Base-by-base conservation (phyloP, 108 stramenopile genomes). In the Skeletonema menzelii region DNA sequence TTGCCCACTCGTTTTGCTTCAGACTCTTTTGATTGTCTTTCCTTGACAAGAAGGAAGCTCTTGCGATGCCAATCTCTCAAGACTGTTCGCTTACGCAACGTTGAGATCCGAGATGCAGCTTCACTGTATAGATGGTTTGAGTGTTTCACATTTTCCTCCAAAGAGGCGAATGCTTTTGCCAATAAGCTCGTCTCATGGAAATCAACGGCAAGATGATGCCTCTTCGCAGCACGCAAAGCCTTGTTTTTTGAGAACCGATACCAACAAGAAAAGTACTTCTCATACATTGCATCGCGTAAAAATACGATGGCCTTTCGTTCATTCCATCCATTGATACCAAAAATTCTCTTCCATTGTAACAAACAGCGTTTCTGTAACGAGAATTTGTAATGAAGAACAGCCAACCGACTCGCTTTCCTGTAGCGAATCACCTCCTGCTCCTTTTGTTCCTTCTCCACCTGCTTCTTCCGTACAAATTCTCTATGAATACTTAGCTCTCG, bases 91-190 rank as follows among this genome's bases (percentile, higher is more conserved):
- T 28, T 28, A 27, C 62, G 38, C 3, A 26, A 49, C 14, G 40
- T 27, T 27, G 35, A 38, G 56, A 61, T 4, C 37, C 22, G 42
- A 0, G 19, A 24, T 20, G 1, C 27, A 5, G 46, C 72, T 49
- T 64, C 8, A 27, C 17, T 2, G 3, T 63, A 13, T 0, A 44
- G n/a, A 8, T 53, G 37, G 27, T 70, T 38, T 5, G 55, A 58
- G 66, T 73, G 58, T 15, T 65, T 30, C 27, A 38, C 27, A 8
- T 65, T 27, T 15, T 47, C 72, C 35, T 80, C 72, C 72, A 72
- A 40, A 10, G 72, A 67, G 8, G 72, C 79, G 7, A 80, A 46
- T 17, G 72, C 55, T 19, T 69, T 80, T 27, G 79, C 67, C 22
- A 69, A 42, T 22, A 80, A 55, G 38, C 72, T 27, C 6, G 55